Conservation (phyloP, 176 grass and related monocot species). For the Oryza glumipatula region DNA sequence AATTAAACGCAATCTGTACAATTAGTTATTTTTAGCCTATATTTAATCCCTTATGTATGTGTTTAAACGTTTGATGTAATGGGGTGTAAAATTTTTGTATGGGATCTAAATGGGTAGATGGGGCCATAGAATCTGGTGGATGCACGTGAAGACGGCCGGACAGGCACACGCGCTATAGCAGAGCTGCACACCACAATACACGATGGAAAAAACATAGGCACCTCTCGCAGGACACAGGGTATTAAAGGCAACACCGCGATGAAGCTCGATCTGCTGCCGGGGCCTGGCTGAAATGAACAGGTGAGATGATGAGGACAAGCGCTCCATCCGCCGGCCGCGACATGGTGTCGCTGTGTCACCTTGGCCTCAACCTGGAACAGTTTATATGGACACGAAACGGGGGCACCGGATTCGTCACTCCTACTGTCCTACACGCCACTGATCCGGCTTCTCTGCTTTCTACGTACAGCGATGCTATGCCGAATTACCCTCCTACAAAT, state of each 20-base stretch:
- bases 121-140: background rate
- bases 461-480: no score
- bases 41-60: no score
- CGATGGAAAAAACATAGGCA: background rate
- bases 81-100: no score
- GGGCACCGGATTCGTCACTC: background rate
- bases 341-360: background rate
- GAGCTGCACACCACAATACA: background rate
- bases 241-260: background rate
- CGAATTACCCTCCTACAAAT: no score
- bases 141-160: background rate
- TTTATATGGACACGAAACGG: background rate
- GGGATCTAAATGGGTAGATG: no score
- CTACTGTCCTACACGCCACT: background rate
- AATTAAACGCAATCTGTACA: no score
- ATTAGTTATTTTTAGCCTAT: no score
- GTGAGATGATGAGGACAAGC: background rate
- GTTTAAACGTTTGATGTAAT: no score
- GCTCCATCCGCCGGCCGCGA: background rate
- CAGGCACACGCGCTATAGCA: background rate
- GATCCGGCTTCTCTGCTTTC: no score
- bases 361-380: background rate
- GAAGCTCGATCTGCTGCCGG: background rate
- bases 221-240: background rate
- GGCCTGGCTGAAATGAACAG: background rate